phyloP scores from a whole-genome alignment of 441 rosid species.

The Euphorbia schlechtendalii region DNA sequence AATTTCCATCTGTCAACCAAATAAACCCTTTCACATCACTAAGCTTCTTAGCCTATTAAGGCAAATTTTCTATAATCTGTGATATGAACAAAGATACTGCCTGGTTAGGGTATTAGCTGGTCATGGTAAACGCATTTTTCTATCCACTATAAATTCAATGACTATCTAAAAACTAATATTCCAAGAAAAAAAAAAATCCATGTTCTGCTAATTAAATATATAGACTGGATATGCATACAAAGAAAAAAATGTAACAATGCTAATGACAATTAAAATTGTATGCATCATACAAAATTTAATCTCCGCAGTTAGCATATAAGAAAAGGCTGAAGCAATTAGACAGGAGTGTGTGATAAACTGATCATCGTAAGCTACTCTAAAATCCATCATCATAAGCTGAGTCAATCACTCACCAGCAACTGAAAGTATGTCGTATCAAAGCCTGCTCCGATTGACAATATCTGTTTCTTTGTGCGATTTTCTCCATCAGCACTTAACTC shows the following conservation, averaged over 20 bases:
- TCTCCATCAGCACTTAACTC: slow-evolving; percentile 26
- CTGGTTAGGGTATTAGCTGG: no score
- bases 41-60: not conserved
- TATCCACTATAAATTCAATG: no score
- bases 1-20: not conserved
- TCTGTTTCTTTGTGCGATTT: slow-evolving; percentile 55
- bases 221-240: not conserved
- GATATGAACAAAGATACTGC: not conserved
- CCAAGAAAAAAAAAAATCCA: not conserved
- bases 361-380: no score
- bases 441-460: slow-evolving; percentile 93
- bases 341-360: not conserved
- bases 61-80: not conserved
- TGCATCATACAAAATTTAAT: not conserved
- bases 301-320: not conserved
- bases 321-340: not conserved
- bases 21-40: not conserved
- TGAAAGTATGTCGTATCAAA: slow-evolving; percentile 90
- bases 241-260: not conserved
- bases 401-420: slow-evolving; percentile 49
- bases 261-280: not conserved
- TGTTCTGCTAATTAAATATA: not conserved
- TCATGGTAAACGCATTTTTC: no score
- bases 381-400: not conserved
- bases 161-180: no score